Percentiles rank a stretch among this genome's conserved stretches.
phyloP scores from a whole-genome alignment of 306 rosid genomes.

The Malus fusca region DNA sequence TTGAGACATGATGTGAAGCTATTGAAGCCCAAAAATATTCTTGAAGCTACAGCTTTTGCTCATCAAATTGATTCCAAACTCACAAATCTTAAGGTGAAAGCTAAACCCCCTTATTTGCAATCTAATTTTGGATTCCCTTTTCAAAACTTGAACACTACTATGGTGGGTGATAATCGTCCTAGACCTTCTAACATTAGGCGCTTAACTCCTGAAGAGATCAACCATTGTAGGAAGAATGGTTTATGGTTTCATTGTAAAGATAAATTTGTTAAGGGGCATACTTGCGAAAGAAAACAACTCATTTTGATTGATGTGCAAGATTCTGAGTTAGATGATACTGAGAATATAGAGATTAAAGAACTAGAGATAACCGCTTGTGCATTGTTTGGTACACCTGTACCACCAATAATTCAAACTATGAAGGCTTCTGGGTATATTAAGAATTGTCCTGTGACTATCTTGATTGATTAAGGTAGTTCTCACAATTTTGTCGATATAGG shows the following conservation, averaged over 20 bases:
- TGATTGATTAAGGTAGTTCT: neutral
- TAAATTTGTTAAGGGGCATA: neutral
- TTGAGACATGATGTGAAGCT: neutral
- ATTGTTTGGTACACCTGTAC: neutral
- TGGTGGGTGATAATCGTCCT: too few relatives aligned
- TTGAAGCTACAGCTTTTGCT: neutral
- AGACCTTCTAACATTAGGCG: neutral
- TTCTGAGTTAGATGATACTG: neutral
- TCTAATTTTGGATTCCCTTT: neutral
- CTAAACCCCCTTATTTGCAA: neutral
- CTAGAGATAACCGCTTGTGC: neutral
- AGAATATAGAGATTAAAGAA: too few relatives aligned
- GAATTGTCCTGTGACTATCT: neutral
- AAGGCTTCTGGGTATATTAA: neutral
- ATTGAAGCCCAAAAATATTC: neutral
- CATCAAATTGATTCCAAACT: neutral
- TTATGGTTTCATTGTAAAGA: neutral
- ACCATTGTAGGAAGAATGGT: neutral
- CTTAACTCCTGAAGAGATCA: neutral
- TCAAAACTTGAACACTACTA: too few relatives aligned
- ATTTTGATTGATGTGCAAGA: neutral
- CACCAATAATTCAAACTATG: too few relatives aligned
- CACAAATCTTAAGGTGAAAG: too few relatives aligned
- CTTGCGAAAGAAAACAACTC: neutral
- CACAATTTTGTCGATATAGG: neutral